Evolutionary conservation across 331 rosid genomes (phyloP).

Genomic region (Malus hybrid): DNA sequence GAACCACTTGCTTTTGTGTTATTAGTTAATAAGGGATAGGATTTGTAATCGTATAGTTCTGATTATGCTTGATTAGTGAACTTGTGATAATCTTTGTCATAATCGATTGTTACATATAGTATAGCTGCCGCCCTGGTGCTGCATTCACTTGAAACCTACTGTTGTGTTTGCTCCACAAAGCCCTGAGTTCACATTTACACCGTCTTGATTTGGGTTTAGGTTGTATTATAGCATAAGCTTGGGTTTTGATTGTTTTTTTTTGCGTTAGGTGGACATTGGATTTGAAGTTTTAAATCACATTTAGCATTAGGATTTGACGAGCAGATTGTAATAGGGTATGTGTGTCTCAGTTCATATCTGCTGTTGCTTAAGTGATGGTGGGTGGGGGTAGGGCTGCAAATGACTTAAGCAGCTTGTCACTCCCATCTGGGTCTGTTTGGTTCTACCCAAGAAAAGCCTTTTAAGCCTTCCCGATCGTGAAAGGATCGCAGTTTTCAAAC

Average conservation of each 20-base stretch:
- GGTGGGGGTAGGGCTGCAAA: not conserved
- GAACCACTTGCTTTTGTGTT: not conserved
- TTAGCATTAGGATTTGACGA: not conserved
- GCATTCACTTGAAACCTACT: not conserved
- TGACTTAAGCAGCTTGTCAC: not conserved
- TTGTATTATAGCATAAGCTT: not conserved
- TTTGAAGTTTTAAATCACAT: not conserved
- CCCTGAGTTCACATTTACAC: not conserved
- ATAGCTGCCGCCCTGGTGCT: not conserved
- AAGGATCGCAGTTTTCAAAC: not conserved
- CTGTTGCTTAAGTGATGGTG: not conserved
- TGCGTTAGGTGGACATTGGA: not conserved
- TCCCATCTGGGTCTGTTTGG: not conserved
- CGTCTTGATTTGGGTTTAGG: not conserved
- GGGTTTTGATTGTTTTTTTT: not conserved
- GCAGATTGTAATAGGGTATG: not conserved
- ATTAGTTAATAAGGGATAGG: not conserved
- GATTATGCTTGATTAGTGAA: not conserved
- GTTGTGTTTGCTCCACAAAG: not conserved
- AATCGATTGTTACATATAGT: not conserved
- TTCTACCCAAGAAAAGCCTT: not conserved
- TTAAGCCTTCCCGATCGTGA: not conserved
- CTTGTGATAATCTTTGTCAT: not conserved
- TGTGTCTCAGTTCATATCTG: not conserved
- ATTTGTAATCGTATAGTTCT: no score